Evolutionary conservation across 1,284 basidiomycete genomes (phyloP).

Genomic region (Cerioporus squamosus): DNA sequence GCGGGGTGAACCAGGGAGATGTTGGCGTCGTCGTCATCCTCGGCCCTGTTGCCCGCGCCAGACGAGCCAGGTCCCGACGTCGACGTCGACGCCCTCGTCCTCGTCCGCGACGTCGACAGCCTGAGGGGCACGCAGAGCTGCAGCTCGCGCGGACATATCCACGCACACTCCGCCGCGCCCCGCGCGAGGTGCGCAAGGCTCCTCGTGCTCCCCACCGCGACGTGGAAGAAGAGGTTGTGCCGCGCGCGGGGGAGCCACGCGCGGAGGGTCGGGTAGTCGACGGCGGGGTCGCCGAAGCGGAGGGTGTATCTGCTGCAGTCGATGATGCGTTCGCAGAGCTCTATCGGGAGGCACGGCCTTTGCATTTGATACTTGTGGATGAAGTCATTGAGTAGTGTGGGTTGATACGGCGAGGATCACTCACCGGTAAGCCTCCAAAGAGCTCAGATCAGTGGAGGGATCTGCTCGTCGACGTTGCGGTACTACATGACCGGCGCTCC

Average conservation of each 20-base stretch:
- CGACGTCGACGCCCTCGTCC: neutral
- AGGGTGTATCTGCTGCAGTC: constrained; percentile 19
- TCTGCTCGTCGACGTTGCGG: no score
- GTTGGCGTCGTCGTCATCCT: neutral
- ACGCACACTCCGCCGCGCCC: neutral
- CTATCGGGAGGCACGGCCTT: constrained; percentile 25
- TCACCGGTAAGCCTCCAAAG: no score
- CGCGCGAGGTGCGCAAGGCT: neutral
- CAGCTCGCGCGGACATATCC: neutral
- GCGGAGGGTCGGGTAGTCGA: constrained; percentile 33
- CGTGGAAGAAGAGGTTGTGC: constrained; percentile 34
- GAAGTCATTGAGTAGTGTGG: no score
- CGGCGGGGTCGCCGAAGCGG: constrained; percentile 19
- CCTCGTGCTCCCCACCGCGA: neutral
- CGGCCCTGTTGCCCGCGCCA: neutral
- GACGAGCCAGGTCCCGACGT: no score
- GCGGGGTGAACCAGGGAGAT: neutral
- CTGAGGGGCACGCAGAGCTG: neutral
- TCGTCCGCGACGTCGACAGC: neutral
- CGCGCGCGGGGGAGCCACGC: constrained; percentile 37
- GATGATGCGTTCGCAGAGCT: constrained; percentile 38
- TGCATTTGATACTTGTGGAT: neutral
- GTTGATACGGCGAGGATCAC: no score
- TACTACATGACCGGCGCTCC: no score
- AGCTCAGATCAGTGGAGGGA: neutral